phyloP scores from a whole-genome alignment of 1,284 basidiomycete species.

The Microbotryum violaceum region DNA sequence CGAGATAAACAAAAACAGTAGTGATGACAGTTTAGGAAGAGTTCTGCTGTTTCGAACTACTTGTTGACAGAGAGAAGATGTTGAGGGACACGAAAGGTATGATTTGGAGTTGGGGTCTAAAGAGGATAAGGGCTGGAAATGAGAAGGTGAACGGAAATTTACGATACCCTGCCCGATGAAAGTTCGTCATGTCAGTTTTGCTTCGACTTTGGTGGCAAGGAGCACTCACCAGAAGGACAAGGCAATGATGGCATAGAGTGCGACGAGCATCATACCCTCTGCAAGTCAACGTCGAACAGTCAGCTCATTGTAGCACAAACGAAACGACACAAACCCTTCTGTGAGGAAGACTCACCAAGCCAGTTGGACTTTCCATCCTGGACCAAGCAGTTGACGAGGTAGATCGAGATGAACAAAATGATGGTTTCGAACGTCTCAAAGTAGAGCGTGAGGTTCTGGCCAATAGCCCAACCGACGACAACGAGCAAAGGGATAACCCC shows the following conservation, averaged over 20 bases:
- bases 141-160: background rate
- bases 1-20: no score
- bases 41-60: background rate
- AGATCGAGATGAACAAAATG: conserved; percentile 63
- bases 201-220: background rate
- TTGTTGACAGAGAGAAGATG: background rate
- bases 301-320: background rate
- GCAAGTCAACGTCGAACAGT: background rate
- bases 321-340: background rate
- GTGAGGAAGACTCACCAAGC: conserved; percentile 44
- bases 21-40: no score
- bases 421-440: conserved; percentile 69
- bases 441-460: conserved; percentile 71
- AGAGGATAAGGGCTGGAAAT: background rate
- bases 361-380: conserved; percentile 77
- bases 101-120: background rate
- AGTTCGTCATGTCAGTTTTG: background rate
- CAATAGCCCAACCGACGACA: conserved; percentile 58
- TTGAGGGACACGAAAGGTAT: background rate
- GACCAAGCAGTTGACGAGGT: conserved; percentile 37
- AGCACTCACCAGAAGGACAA: conserved; percentile 41
- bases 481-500: conserved; percentile 80
- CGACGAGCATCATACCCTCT: conserved; percentile 45
- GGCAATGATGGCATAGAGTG: conserved; percentile 57
- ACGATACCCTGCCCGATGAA: background rate